phyloP scores from a whole-genome alignment of 2,329 filamentous ascomycete species.

The Beauveria caledonica region DNA sequence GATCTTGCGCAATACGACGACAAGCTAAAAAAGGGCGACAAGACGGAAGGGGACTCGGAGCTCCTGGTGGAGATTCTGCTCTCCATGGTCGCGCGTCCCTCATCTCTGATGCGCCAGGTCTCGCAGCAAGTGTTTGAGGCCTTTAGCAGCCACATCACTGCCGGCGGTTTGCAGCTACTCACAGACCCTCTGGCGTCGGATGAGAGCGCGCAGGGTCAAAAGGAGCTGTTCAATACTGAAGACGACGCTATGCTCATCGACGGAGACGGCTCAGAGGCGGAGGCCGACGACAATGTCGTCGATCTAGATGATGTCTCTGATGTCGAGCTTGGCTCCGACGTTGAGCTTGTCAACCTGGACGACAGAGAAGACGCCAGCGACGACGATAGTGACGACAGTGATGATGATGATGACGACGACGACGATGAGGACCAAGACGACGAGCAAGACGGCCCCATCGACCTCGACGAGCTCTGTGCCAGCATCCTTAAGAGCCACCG shows the following conservation, averaged over 20 bases:
- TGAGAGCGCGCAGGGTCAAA: constrained; percentile 76
- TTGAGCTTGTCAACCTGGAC: constrained; percentile 38
- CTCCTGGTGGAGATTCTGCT: constrained; percentile 80
- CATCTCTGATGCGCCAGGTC: constrained; percentile 74
- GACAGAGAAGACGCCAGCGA: constrained; percentile 35
- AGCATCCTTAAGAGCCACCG: constrained; percentile 67
- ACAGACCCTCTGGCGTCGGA: constrained; percentile 65
- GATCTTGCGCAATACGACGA: constrained; percentile 73
- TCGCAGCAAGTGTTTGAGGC: constrained; percentile 81
- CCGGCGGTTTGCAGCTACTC: constrained; percentile 58
- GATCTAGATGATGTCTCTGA: constrained; percentile 32
- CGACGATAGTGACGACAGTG: constrained; percentile 31
- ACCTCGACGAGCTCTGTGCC: constrained; percentile 66
- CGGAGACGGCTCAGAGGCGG: constrained; percentile 31
- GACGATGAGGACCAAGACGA: constrained; percentile 34
- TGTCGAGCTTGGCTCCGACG: constrained; percentile 41
- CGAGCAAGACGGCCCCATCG: constrained; percentile 36
- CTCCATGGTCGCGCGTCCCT: constrained; percentile 81
- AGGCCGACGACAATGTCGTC: constrained; percentile 26
- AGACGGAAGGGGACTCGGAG: constrained; percentile 54
- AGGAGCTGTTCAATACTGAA: constrained; percentile 71
- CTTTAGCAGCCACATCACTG: constrained; percentile 68
- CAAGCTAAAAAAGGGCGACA: constrained; percentile 48
- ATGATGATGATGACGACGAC: constrained; percentile 40
- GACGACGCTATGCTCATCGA: constrained; percentile 51